Conservation (phyloP, 345 rosid genomes). For the Murraya paniculata region DNA sequence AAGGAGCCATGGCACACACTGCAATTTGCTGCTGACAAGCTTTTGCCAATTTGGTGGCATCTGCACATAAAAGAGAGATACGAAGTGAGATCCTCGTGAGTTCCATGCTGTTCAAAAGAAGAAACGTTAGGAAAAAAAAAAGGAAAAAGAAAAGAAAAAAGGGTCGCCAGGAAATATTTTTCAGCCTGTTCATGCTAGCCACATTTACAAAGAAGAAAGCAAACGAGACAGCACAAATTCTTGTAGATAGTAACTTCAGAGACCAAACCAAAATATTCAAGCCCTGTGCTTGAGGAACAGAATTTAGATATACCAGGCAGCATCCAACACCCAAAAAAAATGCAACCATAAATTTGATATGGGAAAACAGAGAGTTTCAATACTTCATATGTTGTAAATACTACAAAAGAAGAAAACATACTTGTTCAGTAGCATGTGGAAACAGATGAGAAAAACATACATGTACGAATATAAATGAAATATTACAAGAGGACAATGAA, state of each 20-base stretch:
- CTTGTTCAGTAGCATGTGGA: background rate
- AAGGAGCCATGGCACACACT: slow-evolving; percentile 46
- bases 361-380: background rate
- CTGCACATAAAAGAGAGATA: slow-evolving; percentile 33
- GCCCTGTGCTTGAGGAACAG: background rate
- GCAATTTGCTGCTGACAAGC: slow-evolving; percentile 45
- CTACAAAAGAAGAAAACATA: background rate
- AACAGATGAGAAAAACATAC: background rate
- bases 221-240: background rate
- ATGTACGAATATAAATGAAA: background rate
- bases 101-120: background rate
- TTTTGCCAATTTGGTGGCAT: slow-evolving; percentile 56
- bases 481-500: background rate
- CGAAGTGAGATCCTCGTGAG: background rate
- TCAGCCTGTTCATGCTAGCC: background rate
- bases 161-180: background rate
- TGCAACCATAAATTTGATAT: background rate
- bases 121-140: background rate
- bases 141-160: background rate
- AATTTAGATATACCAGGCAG: background rate
- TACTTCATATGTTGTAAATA: background rate
- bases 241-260: background rate
- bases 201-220: background rate
- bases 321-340: background rate
- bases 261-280: background rate